Conservation (phyloP, 2,329 filamentous ascomycete genomes). For the Colletotrichum sp. region DNA sequence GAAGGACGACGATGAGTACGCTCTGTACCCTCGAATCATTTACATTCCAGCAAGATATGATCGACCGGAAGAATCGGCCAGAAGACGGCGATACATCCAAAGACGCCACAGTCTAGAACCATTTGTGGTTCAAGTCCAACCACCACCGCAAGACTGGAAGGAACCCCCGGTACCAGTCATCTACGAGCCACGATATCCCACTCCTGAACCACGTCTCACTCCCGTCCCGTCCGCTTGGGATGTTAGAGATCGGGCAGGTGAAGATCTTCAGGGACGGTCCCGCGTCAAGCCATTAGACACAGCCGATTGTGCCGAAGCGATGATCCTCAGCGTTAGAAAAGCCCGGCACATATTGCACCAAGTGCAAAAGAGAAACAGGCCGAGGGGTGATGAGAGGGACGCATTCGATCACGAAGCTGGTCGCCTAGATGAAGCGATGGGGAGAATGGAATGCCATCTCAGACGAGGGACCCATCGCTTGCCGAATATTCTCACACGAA, state of each 20-base stretch:
- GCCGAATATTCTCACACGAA: accelerated
- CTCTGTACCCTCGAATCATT: not conserved
- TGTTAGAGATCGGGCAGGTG: accelerated
- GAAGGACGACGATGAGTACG: not conserved
- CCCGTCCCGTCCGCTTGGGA: not conserved
- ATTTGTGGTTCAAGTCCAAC: not conserved
- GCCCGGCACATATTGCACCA: not conserved
- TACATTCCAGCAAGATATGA: not conserved
- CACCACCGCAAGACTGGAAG: not conserved
- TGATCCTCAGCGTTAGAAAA: not conserved
- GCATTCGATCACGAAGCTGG: not conserved
- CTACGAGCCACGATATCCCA: not conserved
- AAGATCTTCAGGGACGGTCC: not conserved
- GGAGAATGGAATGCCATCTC: not conserved
- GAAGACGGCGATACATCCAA: not conserved
- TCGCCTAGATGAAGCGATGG: not conserved
- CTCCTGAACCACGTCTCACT: accelerated
- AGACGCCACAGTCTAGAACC: not conserved
- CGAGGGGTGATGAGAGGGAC: not conserved
- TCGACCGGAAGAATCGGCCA: not conserved
- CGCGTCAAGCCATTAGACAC: not conserved
- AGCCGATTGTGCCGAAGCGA: not conserved
- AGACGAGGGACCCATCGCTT: accelerated
- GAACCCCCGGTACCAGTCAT: not conserved
- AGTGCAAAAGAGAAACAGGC: not conserved